Evolutionary conservation across 2,329 filamentous ascomycete genomes (phyloP).

Genomic region (Fusarium cyanostomum): DNA sequence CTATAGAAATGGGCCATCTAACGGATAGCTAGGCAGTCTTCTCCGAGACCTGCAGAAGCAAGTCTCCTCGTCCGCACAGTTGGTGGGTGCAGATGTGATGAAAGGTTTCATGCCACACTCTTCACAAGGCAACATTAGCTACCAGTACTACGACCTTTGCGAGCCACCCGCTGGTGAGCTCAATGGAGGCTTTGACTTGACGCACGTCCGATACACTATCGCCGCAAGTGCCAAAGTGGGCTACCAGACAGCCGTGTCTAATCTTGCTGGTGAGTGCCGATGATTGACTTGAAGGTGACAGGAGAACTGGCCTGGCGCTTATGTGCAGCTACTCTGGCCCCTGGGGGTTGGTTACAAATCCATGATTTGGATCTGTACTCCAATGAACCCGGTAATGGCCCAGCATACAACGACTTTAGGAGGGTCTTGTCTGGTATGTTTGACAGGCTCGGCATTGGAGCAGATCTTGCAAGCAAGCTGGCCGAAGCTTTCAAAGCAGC

Average conservation of each 20-base stretch:
- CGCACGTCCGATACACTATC: conserved; percentile 14
- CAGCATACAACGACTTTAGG: conserved; percentile 12
- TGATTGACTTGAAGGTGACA: rapidly evolving
- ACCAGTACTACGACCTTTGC: conserved; percentile 8
- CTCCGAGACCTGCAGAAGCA: conserved; percentile 20
- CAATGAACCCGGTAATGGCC: neutral
- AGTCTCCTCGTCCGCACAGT: conserved; percentile 12
- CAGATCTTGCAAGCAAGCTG: neutral
- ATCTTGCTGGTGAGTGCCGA: neutral
- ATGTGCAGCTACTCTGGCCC: conserved; percentile 1
- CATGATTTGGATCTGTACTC: conserved; percentile 21
- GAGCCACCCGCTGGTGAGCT: neutral
- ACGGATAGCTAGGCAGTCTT: neutral
- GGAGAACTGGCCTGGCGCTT: neutral
- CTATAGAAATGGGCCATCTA: rapidly evolving
- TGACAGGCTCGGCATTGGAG: conserved; percentile 12
- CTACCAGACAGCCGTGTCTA: neutral
- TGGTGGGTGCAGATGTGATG: conserved; percentile 24
- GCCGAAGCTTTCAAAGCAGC: neutral
- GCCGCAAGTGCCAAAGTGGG: conserved; percentile 3
- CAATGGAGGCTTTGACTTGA: neutral
- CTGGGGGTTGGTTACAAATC: conserved; percentile 19
- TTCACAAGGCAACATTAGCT: neutral
- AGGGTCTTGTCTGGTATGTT: conserved; percentile 4
- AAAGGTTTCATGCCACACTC: conserved; percentile 1